Base-by-base conservation (phyloP, 345 rosid species). In the Aethionema arabicum region DNA sequence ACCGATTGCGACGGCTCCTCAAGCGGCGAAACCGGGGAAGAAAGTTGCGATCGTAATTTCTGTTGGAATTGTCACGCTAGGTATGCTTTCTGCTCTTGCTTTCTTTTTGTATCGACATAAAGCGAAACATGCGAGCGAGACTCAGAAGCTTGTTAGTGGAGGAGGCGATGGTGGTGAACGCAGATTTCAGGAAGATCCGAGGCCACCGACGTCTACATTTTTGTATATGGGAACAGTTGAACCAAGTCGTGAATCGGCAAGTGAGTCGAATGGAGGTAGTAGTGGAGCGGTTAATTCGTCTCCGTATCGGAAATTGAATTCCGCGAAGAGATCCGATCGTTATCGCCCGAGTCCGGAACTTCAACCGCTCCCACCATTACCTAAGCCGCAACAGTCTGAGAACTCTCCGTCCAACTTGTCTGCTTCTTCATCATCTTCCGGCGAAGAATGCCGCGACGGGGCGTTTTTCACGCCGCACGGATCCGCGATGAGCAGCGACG, bases 261-360 rank as follows among this genome's bases (percentile, higher is more conserved):
- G 64, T 15, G 92, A 86, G 51, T 7, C 63, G 14, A 73, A 75
- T 36, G 80, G 66, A 6, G 65, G 47, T 35, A 42, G 59, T 38
- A 62, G 53, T 9, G 59, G 32, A 42, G 68, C 67, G 48, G 84
- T 74, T 11, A 83, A 80, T 48, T 69, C 64, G 0, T 86, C 95
- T 0, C 98, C 96, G 12, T 86, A 89, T 76, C 86, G 75, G 65
- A 85, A 88, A 69, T 72, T 89, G 52, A 69, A 80, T 73, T 79
- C 95, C 11, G 44, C 79, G 5, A 86, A 83, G 77, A 77, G 85
- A 76, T 86, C 95, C 5, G 98, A 92, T 42, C 82, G 95, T 13
- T 92, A 92, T 53, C 61, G 98, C 27, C 98, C 98, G 2, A 92
- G 98, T 42, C 98, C 98, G 0, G 98, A 92, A 38, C 79, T 92